Evolutionary conservation across 345 rosid species (phyloP).

Genomic region (Heritiera fomes): DNA sequence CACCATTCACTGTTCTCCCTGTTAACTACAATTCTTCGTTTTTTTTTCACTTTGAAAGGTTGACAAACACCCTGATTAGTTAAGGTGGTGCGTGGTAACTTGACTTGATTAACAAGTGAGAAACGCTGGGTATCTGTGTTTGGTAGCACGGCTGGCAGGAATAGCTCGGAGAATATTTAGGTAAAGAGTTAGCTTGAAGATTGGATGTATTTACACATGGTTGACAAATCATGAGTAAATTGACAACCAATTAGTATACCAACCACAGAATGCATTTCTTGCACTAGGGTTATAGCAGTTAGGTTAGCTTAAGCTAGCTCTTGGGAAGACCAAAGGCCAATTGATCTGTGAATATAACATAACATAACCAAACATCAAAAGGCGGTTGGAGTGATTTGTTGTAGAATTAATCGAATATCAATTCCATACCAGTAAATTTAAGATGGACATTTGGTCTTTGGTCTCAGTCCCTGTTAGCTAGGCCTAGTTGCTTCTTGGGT

Average conservation of each 20-base stretch:
- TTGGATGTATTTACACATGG: neutral
- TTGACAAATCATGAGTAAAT: neutral
- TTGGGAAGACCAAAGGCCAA: neutral
- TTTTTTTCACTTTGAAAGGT: neutral
- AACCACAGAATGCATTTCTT: neutral
- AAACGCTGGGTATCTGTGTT: neutral
- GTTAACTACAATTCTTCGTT: too few relatives aligned
- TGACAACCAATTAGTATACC: neutral
- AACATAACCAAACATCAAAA: neutral
- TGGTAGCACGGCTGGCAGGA: slow-evolving; percentile 8
- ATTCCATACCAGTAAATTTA: too few relatives aligned
- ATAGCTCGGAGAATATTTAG: slow-evolving; percentile 17
- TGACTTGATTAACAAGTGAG: neutral
- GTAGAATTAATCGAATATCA: neutral
- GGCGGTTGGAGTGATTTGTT: neutral
- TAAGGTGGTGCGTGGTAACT: neutral
- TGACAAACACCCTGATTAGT: neutral
- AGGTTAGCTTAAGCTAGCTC: neutral
- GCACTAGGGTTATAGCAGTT: neutral
- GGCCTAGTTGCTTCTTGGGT: neutral
- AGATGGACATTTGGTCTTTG: neutral
- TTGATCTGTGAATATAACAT: neutral
- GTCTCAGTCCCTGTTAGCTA: neutral
- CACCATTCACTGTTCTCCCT: too few relatives aligned
- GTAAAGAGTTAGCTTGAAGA: slow-evolving; percentile 11